Base-by-base conservation (phyloP, 1,284 basidiomycete genomes). In the Tausonia pullulans region DNA sequence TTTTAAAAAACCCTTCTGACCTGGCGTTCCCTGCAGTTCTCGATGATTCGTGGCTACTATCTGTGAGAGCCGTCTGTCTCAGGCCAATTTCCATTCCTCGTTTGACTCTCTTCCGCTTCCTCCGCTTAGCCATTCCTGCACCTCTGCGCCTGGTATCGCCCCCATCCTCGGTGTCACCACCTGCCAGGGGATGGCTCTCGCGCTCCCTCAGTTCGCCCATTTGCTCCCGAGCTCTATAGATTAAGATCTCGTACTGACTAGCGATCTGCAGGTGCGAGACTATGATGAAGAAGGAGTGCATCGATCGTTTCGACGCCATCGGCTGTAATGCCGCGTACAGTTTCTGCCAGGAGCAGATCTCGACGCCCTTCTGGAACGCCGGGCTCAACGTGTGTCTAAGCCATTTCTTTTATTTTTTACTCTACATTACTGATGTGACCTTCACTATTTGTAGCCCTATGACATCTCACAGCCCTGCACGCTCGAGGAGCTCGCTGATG, bases 401-500 rank as follows among this genome's bases (percentile, higher is more conserved):
- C 40, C 5, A 27, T 58, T 50, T 50, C 41, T 59, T 59, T 49
- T 4, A 7, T 49, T 43, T 16, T 14, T 8, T 49, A 13, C 39
- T n/a, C 46, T 39, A 7, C 16, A 14, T 39, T 5, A 16, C 45
- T 6, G 62, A 71, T 71, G 4, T 44, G 4, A 27, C 4, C 16
- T 59, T 61, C 39, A 53, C 27, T 3, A n/a, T 39, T 16, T 49
- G 10, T 55, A 84, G 67, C 78, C 78, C 41, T 89, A 88, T 71
- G 85, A 88, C 71, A 79, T 87, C 57, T 83, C 81, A 68, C 80
- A 80, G 71, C 71, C 76, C 56, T 87, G 86, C 68, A 80, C 82
- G 60, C 58, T 67, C 79, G 67, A 75, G 43, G 75, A 78, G 66
- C 70, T 77, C 11, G 11, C 53, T 0, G 69, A 73, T 62, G 72